Conservation (phyloP, 2,329 filamentous ascomycete genomes). For the Daldinia eschscholtzii region DNA sequence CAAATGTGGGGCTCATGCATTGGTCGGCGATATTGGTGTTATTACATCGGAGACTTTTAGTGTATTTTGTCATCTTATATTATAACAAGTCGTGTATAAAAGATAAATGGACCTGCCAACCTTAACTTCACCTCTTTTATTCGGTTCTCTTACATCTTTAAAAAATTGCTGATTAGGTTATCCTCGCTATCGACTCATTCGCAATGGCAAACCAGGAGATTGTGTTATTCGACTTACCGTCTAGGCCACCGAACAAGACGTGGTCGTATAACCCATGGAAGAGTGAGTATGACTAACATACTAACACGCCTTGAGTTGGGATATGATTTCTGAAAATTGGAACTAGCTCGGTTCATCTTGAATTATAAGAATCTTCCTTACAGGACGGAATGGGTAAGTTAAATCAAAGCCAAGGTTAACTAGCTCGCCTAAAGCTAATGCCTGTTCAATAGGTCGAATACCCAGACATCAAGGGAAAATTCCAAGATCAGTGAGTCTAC, state of each 20-base stretch:
- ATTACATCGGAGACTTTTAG: conserved; percentile 2
- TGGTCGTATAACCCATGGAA: conserved; percentile 82
- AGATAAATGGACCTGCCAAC: background rate
- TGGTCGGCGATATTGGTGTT: background rate
- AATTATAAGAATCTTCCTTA: conserved; percentile 78
- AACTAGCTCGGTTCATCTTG: conserved; percentile 70
- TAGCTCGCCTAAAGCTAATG: conserved; percentile 5
- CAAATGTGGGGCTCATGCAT: conserved; percentile 4
- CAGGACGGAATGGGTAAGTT: conserved; percentile 71
- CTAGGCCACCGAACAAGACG: conserved; percentile 59
- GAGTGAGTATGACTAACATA: conserved; percentile 59
- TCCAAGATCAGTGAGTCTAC: conserved; percentile 65
- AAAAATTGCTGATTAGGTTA: background rate
- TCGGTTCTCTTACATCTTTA: background rate
- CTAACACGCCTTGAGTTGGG: background rate
- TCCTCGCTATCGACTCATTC: conserved; percentile 3
- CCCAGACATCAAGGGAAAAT: conserved; percentile 69
- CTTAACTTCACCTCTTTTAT: background rate
- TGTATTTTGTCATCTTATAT: conserved; percentile 4
- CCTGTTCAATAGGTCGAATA: conserved; percentile 65
- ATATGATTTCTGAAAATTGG: conserved; percentile 29
- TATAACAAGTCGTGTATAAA: background rate
- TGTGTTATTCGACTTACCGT: conserved; percentile 73
- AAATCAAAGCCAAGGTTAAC: background rate
- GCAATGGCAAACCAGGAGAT: conserved; percentile 54